These are phyloP conservation scores for Asterionellopsis glacialis DNA, from an alignment of 108 stramenopile species.

Conservation along the genomic window DNA sequence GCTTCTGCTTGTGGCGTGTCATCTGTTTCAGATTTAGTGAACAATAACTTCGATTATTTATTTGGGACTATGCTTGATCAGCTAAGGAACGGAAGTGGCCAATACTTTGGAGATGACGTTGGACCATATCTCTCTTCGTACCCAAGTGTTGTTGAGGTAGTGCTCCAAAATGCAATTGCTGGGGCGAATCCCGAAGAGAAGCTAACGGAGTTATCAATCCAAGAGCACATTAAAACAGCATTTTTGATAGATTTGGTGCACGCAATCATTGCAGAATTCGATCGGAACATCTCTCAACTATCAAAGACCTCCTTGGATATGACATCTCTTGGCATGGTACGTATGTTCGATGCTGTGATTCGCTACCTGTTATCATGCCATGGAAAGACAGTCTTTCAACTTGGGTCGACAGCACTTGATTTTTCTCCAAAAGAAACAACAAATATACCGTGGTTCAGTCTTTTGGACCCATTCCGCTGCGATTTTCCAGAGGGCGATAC, in stretches of 20 bases:
- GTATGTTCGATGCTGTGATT: neutral
- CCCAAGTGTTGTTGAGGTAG: neutral
- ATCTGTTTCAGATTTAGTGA: slow-evolving; percentile 19
- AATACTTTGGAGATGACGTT: neutral
- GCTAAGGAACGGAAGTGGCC: neutral
- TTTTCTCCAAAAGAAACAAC: neutral
- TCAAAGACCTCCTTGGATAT: neutral
- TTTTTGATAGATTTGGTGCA: slow-evolving; percentile 1
- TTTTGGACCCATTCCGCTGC: slow-evolving; percentile 2
- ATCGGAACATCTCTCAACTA: neutral
- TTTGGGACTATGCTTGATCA: slow-evolving; percentile 11
- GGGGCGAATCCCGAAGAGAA: neutral
- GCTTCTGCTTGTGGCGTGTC: slow-evolving; percentile 10
- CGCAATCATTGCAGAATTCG: neutral
- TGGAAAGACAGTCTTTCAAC: neutral
- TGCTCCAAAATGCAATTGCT: neutral
- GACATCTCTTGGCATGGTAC: neutral
- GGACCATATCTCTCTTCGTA: neutral
- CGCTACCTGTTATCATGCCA: neutral
- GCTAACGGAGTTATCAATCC: neutral
- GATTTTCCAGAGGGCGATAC: neutral
- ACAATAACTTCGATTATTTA: slow-evolving; percentile 42
- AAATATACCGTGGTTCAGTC: slow-evolving; percentile 1
- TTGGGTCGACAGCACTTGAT: neutral
- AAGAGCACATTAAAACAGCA: neutral